Base-by-base conservation (phyloP, 148 eudicot genomes). In the Rhododendron ovatum region DNA sequence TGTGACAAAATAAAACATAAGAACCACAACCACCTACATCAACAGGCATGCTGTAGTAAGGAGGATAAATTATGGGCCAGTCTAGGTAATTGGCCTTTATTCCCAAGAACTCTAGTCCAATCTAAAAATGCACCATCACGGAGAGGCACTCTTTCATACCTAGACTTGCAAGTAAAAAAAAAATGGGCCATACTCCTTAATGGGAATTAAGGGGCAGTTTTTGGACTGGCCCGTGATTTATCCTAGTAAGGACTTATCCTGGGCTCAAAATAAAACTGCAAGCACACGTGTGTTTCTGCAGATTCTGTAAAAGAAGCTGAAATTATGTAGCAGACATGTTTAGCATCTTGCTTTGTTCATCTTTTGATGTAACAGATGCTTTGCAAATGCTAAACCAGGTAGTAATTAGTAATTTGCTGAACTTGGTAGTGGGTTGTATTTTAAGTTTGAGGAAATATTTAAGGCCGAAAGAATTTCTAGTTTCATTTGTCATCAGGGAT, bases 401-500 rank as follows among this genome's bases (percentile, higher is more conserved):
- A 67, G 33, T 20, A 53, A 26, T 59, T 71, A 47, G 74, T 76
- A 75, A 50, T 82, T 86, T 59, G 82, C n/a, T 22, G 4, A 81
- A 53, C 43, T 76, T 76, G 39, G 55, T 45, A 61, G 50, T 84
- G 50, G 33, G 33, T 67, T 2, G 74, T 67, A 26, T 30, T 67
- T 30, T n/a, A 84, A 20, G 35, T 71, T n/a, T 67, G 30, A 65
- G 41, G 47, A 75, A 50, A 71, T 41, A 7, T 74, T 15, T 2
- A 28, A 41, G 33, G 20, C 55, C 20, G 1, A 43, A 26, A 57
- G 4, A 50, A 12, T 43, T 30, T 28, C 57, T 61, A 45, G n/a
- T 67, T 33, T 80, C 78, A 63, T 85, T 65, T 63, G 74, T n/a
- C 45, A 39, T 61, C 22, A 39, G 57, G 33, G 85, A 82, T 61